A percentile compares a stretch with the other conserved stretches of the same genome.
These are phyloP conservation scores for Microcyclospora tardicrescens DNA, from an alignment of 2,329 filamentous ascomycete genomes.

Conservation along the genomic window DNA sequence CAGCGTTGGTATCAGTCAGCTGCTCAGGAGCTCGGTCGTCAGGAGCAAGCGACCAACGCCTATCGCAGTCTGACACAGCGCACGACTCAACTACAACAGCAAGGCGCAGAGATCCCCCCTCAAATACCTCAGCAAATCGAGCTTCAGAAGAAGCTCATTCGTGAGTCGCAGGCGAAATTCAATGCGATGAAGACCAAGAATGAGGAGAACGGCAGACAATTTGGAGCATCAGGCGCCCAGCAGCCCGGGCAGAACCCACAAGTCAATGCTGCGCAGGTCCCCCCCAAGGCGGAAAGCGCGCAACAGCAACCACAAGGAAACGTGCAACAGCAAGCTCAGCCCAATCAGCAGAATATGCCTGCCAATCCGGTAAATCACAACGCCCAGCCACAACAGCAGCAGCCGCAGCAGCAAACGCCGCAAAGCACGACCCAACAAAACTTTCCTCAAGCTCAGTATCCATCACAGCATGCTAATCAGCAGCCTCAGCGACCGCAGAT, in stretches of 20 bases:
- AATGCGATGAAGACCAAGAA: not conserved
- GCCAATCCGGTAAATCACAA: not conserved
- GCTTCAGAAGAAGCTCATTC: not conserved
- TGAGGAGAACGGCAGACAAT: not conserved
- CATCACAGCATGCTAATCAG: slow-evolving; percentile 22
- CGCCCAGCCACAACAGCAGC: slow-evolving; percentile 1
- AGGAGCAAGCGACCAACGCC: not conserved
- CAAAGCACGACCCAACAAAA: slow-evolving; percentile 1
- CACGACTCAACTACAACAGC: not conserved
- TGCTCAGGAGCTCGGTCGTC: not conserved
- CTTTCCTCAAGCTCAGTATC: slow-evolving; percentile 4
- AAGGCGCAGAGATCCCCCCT: not conserved
- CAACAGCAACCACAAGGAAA: not conserved
- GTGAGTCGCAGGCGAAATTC: not conserved
- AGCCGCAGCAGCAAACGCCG: not conserved
- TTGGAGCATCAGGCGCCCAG: not conserved
- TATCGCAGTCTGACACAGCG: not conserved
- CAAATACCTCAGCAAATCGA: not conserved
- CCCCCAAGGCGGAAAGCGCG: not conserved
- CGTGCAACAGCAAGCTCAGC: slow-evolving; percentile 3
- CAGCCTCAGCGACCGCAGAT: slow-evolving; percentile 18
- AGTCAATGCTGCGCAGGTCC: not conserved
- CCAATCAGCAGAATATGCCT: not conserved
- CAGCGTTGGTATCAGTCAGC: not conserved
- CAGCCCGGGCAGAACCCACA: not conserved